Evolutionary conservation across 768 basidiomycete genomes (phyloP).

Genomic region (Holtermanniella nyarrowii): DNA sequence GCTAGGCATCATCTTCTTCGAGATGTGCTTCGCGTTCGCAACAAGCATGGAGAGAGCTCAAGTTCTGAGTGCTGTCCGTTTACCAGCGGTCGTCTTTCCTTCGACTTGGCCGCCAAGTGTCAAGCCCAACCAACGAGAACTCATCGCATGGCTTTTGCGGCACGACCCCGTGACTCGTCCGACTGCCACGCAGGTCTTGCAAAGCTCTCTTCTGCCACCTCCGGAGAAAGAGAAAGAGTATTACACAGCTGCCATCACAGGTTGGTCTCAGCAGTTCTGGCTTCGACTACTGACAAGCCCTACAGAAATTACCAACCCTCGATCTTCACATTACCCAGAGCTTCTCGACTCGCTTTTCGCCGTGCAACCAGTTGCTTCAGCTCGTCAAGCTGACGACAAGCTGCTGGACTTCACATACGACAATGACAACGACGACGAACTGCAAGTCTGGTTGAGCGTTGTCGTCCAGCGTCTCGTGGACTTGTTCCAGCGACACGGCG

Average conservation of each 20-base stretch:
- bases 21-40: constrained; percentile 75
- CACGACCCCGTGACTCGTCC: constrained; percentile 72
- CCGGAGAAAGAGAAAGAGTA: constrained; percentile 76
- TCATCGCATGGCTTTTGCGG: constrained; percentile 67
- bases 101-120: constrained; percentile 51
- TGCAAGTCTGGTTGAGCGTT: constrained; percentile 56
- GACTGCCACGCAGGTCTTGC: constrained; percentile 68
- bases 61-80: constrained; percentile 68
- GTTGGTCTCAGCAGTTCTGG: constrained; percentile 46
- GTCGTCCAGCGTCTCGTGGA: constrained; percentile 66
- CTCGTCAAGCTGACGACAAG: constrained; percentile 42
- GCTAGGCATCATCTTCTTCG: constrained; percentile 90
- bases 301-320: constrained; percentile 49
- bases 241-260: constrained; percentile 59
- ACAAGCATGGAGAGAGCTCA: constrained; percentile 75
- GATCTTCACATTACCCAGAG: constrained; percentile 69
- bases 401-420: constrained; percentile 67
- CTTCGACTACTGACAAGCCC: background rate
- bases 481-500: constrained; percentile 80
- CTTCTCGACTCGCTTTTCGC: constrained; percentile 70
- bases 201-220: constrained; percentile 64
- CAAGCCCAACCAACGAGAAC: constrained; percentile 55
- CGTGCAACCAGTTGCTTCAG: constrained; percentile 43
- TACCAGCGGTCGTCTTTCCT: constrained; percentile 67
- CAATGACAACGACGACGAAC: constrained; percentile 58